Percentiles rank a stretch among this genome's conserved stretches.
Conservation (phyloP, 2,329 filamentous ascomycete genomes). For the Calonectria montana region DNA sequence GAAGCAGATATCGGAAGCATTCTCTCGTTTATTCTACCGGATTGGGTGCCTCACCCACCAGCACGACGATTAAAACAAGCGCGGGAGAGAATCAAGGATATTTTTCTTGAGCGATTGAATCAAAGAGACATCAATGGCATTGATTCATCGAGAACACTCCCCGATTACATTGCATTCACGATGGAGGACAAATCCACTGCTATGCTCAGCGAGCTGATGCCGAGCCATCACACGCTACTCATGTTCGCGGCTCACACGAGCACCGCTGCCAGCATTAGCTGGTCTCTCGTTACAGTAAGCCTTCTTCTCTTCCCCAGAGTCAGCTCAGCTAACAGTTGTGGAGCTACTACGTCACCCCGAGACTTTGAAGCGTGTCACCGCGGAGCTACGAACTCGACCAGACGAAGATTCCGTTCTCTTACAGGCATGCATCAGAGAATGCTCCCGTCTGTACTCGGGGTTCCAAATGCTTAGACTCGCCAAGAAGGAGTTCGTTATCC, state of each 20-base stretch:
- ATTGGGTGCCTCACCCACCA: conserved; percentile 20
- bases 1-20: conserved; percentile 21
- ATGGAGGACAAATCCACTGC: conserved; percentile 22
- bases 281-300: conserved; percentile 19
- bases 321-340: not conserved
- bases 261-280: conserved; percentile 20
- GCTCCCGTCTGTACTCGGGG: conserved; percentile 19
- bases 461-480: conserved; percentile 20
- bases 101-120: conserved; percentile 13
- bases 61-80: conserved; percentile 16
- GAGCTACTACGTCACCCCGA: conserved; percentile 17
- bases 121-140: not conserved
- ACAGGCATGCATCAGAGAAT: conserved; percentile 20
- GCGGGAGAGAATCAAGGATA: conserved; percentile 7
- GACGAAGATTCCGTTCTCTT: conserved; percentile 13
- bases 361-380: conserved; percentile 4
- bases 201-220: conserved; percentile 17
- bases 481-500: conserved; percentile 11
- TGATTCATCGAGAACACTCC: not conserved
- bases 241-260: conserved; percentile 24
- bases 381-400: conserved; percentile 9
- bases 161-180: conserved; percentile 19
- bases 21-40: conserved; percentile 16
- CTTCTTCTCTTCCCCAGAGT: not conserved
- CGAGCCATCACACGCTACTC: conserved; percentile 20